phyloP scores from a whole-genome alignment of 2,329 filamentous ascomycete species.

The Sarocladium brachiariae region DNA sequence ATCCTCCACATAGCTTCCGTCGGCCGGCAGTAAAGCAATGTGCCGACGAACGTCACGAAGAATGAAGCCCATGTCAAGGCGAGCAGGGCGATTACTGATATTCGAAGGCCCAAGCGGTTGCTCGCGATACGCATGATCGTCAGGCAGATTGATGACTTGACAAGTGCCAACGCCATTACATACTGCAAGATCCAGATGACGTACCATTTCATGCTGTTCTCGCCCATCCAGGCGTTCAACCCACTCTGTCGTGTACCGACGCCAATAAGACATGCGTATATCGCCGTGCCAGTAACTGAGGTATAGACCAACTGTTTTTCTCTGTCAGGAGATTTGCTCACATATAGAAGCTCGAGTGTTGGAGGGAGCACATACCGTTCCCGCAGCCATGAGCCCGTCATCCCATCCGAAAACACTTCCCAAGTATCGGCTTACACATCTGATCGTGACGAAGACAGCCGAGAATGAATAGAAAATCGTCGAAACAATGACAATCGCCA shows the following conservation, averaged over 20 bases:
- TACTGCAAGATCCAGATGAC: conserved; percentile 22
- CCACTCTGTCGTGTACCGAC: conserved; percentile 17
- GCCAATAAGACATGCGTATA: conserved; percentile 13
- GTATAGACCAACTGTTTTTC: not conserved
- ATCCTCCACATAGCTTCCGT: conserved; percentile 18
- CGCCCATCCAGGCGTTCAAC: conserved; percentile 18
- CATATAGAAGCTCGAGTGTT: conserved; percentile 18
- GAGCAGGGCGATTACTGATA: conserved; percentile 18
- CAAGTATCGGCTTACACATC: not conserved
- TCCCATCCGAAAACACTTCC: conserved; percentile 7
- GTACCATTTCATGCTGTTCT: conserved; percentile 15
- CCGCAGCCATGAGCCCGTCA: conserved; percentile 5
- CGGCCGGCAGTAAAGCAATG: conserved; percentile 19
- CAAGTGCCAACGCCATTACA: conserved; percentile 16
- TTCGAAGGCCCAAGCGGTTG: conserved; percentile 14
- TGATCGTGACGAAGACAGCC: not conserved
- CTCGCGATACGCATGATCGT: conserved; percentile 20
- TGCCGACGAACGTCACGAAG: conserved; percentile 20
- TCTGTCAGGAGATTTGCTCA: conserved; percentile 13
- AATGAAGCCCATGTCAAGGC: conserved; percentile 19
- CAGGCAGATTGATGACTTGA: conserved; percentile 22
- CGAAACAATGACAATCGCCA: conserved; percentile 4
- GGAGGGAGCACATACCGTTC: conserved; percentile 7
- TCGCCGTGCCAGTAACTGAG: conserved; percentile 3
- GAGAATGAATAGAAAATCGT: not conserved